These are phyloP conservation scores for Naganishia liquefaciens DNA, from an alignment of 1,284 basidiomycete genomes.

Conservation along the genomic window DNA sequence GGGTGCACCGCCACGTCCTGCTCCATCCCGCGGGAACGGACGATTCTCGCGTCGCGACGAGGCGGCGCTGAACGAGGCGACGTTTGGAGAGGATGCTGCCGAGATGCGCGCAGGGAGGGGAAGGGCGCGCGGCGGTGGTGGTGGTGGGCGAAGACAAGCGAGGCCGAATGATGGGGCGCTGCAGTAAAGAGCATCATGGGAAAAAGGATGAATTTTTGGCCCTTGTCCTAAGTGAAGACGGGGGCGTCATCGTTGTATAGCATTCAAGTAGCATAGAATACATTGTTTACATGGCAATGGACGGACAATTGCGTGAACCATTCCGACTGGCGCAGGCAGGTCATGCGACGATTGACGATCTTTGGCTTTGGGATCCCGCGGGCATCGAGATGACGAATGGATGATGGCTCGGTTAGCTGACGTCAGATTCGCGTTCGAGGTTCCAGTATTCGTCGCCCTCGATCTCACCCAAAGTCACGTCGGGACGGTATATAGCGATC, in stretches of 20 bases:
- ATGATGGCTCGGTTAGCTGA: not conserved
- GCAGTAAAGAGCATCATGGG: not conserved
- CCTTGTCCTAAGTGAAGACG: slow-evolving; percentile 24
- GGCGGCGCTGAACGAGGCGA: slow-evolving; percentile 22
- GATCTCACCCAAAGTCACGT: too few relatives aligned
- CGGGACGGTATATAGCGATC: too few relatives aligned
- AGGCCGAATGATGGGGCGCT: not conserved
- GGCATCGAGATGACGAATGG: too few relatives aligned
- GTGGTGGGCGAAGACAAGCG: not conserved
- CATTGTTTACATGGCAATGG: slow-evolving; percentile 8
- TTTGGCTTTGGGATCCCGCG: too few relatives aligned
- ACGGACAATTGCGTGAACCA: too few relatives aligned
- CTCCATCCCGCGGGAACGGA: not conserved
- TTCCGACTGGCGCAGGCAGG: too few relatives aligned
- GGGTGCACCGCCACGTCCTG: not conserved
- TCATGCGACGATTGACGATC: not conserved
- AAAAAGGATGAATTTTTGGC: not conserved
- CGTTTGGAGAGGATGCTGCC: slow-evolving; percentile 23
- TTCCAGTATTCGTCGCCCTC: slow-evolving; percentile 6
- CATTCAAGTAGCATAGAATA: not conserved
- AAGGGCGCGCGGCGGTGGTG: not conserved
- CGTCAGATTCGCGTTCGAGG: not conserved
- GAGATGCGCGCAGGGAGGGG: slow-evolving; percentile 1
- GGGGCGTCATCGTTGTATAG: slow-evolving; percentile 12
- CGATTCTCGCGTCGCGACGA: slow-evolving; percentile 18